These are phyloP conservation scores for Suillus fuscotomentosus DNA, from an alignment of 768 basidiomycete species.

Conservation along the genomic window DNA sequence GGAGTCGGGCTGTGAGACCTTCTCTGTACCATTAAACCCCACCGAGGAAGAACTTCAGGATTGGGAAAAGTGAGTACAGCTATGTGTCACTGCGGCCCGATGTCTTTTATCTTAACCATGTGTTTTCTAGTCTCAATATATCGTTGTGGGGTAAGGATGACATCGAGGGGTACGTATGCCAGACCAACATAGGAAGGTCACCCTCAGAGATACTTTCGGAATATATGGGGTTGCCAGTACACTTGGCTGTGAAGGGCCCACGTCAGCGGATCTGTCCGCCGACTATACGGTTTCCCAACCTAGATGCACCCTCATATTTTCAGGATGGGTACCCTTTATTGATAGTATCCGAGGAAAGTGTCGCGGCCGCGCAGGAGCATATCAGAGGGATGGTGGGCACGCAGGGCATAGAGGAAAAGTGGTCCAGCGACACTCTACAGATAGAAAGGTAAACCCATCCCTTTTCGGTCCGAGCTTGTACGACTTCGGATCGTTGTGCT, in stretches of 20 bases:
- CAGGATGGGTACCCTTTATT: constrained; percentile 75
- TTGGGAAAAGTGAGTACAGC: constrained; percentile 56
- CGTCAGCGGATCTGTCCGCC: constrained; percentile 48
- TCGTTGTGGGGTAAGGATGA: constrained; percentile 43
- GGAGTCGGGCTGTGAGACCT: constrained; percentile 53
- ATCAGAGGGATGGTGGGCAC: constrained; percentile 45
- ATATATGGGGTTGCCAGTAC: constrained; percentile 60
- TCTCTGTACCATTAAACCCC: constrained; percentile 60
- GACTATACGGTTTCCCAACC: constrained; percentile 54
- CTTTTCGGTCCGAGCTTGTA: constrained; percentile 2
- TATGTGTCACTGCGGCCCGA: neutral
- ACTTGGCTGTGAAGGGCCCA: constrained; percentile 68
- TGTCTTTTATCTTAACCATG: neutral
- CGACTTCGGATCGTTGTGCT: constrained; percentile 6
- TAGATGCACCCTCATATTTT: constrained; percentile 54
- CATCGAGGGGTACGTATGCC: constrained; percentile 70
- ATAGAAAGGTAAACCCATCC: constrained; percentile 54
- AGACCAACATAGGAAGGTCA: constrained; percentile 39
- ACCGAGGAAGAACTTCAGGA: constrained; percentile 41
- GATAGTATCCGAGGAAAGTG: constrained; percentile 66
- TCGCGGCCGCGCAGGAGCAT: constrained; percentile 48
- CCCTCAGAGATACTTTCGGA: constrained; percentile 57
- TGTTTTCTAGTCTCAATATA: constrained; percentile 47
- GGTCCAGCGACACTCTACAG: constrained; percentile 48
- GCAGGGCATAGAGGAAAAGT: constrained; percentile 49